Evolutionary conservation across 768 basidiomycete species (phyloP), one percentile per base, ranked within the genome.

Genomic region (Agaricus sinodeliciosus): DNA sequence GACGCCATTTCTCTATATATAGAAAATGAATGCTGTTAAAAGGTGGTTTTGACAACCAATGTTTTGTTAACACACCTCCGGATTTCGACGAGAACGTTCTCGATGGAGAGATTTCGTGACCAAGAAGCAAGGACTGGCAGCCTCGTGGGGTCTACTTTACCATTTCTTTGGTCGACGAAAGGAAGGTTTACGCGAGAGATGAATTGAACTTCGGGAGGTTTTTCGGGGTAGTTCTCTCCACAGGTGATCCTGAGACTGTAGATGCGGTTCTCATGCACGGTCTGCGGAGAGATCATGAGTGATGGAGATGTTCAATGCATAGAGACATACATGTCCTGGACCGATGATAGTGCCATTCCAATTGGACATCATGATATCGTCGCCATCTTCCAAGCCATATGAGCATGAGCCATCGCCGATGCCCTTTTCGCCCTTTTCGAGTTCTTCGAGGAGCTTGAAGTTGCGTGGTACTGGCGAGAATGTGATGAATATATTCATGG

Each of bases 261-360:
- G 72, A 98, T 99, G 49, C 96, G 82, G 72, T 98, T 99, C 80
- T 99, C 95, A 70, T 97, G 94, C 3, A 95, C 92, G 19, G 94
- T 95, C 90, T 95, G 60, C 45, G 19, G 1, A 59, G 59, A 45
- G 11, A 27, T 9, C 25, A 8, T 45, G 43, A 9, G 26, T 26
- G 12, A 27, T 8, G 7, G 16, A 22, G 18, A 19, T 12, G 2
- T 45, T 19, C 7, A 22, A 28, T 12, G 25, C 2, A 43, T 43
- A 45, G 1, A 27, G 15, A 28, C 90, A 56, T 68, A 94, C 93
- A 70, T 99, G 94, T 48, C 94, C 94, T 28, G 96, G 96, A 8
- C 96, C 96, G 57, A 99, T 92, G 74, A 99, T 94, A 18, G 96
- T 99, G 47, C 96, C 95, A 64, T 96, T 97, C 96, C 96, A 99